These are phyloP conservation scores for Colletotrichum plurivorum DNA, from an alignment of 2,329 filamentous ascomycete genomes.

Conservation along the genomic window DNA sequence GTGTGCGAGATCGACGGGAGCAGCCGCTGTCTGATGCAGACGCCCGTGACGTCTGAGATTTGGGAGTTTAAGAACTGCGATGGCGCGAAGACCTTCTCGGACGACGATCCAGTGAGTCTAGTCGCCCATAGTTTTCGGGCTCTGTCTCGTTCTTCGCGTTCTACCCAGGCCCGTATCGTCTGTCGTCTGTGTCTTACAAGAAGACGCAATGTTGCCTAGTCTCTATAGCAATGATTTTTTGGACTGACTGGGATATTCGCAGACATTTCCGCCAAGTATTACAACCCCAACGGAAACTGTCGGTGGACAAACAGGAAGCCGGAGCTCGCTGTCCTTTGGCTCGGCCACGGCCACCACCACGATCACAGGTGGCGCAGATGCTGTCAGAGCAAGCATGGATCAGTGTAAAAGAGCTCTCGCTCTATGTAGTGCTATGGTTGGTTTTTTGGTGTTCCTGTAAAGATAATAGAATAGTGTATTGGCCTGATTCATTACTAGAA, in stretches of 20 bases:
- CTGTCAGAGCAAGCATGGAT: too few species aligned
- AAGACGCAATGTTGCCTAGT: too few species aligned
- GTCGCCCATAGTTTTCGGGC: neutral
- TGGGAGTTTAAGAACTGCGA: conserved; percentile 19
- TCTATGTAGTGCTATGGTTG: too few species aligned
- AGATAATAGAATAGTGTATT: too few species aligned
- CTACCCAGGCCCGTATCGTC: neutral
- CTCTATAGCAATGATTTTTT: too few species aligned
- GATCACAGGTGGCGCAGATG: neutral
- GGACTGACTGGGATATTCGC: neutral
- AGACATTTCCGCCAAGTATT: neutral
- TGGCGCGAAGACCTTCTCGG: neutral
- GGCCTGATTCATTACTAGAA: too few species aligned
- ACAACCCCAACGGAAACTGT: neutral
- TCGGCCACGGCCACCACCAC: neutral
- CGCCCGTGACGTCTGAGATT: neutral
- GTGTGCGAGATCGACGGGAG: conserved; percentile 1
- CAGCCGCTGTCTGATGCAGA: neutral
- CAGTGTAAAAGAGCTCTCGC: too few species aligned
- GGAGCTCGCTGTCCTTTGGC: neutral
- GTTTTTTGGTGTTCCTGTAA: too few species aligned
- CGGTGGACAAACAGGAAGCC: neutral
- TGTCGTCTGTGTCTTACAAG: too few species aligned
- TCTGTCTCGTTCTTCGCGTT: neutral
- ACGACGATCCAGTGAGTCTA: neutral